phyloP scores from a whole-genome alignment of 225 moss, liverwort and hornwort genomes.

The Straminergon stramineum region DNA sequence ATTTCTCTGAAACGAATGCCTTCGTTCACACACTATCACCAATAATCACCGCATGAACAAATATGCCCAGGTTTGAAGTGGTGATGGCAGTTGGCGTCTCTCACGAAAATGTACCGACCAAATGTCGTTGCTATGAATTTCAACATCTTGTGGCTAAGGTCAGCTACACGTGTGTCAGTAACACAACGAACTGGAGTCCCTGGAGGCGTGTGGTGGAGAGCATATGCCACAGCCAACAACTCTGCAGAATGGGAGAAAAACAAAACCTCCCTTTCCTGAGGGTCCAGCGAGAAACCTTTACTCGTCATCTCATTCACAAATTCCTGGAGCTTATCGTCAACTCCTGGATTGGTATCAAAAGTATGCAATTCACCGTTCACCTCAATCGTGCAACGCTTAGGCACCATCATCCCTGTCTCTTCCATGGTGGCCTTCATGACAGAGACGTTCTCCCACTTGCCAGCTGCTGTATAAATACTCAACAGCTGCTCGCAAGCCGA shows the following conservation, averaged over 20 bases:
- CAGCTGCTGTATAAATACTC: conserved; percentile 31
- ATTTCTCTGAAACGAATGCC: not conserved
- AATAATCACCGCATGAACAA: conserved; percentile 49
- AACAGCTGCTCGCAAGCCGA: conserved; percentile 33
- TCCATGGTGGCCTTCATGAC: conserved; percentile 22
- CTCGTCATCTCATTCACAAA: conserved; percentile 19
- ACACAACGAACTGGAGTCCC: conserved; percentile 30
- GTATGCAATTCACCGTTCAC: conserved; percentile 19
- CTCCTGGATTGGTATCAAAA: conserved; percentile 9
- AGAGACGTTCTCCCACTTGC: conserved; percentile 35
- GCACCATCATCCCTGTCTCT: conserved; percentile 19
- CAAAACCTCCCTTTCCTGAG: conserved; percentile 10
- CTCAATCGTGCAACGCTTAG: conserved; percentile 23
- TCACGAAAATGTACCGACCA: conserved; percentile 25
- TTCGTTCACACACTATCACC: conserved; percentile 9
- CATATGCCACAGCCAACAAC: conserved; percentile 39
- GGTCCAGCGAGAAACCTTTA: conserved; percentile 14
- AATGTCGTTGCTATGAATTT: conserved; percentile 20
- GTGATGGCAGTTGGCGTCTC: conserved; percentile 31
- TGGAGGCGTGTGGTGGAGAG: conserved; percentile 28
- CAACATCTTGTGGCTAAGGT: conserved; percentile 34
- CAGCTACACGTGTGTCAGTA: conserved; percentile 19
- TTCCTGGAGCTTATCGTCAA: conserved; percentile 3
- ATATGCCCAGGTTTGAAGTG: conserved; percentile 16
- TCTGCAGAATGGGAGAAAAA: conserved; percentile 12